phyloP scores from a whole-genome alignment of 225 moss, liverwort and hornwort genomes.

The Rhytidiadelphus loreus region DNA sequence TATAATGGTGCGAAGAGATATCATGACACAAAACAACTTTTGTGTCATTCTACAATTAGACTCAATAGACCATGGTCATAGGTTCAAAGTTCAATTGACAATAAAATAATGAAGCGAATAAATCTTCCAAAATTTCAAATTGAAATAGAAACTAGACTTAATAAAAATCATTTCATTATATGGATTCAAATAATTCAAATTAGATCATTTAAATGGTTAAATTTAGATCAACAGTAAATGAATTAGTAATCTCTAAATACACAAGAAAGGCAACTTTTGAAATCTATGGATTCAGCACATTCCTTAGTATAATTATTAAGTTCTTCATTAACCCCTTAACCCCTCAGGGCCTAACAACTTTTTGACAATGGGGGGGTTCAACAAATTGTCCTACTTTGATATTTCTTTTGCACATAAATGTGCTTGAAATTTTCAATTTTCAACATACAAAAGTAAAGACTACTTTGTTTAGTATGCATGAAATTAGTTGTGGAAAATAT shows the following conservation, averaged over 20 bases:
- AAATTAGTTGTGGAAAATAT: too few relatives aligned
- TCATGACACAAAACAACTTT: neutral
- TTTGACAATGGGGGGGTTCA: too few relatives aligned
- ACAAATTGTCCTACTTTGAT: too few relatives aligned
- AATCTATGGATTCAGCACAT: neutral
- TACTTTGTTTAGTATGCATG: too few relatives aligned
- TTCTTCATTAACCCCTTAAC: neutral
- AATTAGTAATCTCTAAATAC: neutral
- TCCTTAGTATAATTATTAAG: neutral
- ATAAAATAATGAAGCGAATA: neutral
- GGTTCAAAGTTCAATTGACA: neutral
- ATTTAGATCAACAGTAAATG: neutral
- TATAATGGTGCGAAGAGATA: neutral
- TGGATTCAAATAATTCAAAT: rapidly evolving
- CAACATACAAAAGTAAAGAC: too few relatives aligned
- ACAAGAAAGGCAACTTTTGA: neutral
- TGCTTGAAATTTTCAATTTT: too few relatives aligned
- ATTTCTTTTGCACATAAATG: too few relatives aligned
- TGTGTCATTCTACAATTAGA: neutral
- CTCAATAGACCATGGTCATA: rapidly evolving
- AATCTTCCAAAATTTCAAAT: neutral
- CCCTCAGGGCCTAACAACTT: too few relatives aligned
- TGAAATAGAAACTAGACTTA: neutral
- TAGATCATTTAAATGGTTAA: neutral
- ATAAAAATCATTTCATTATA: neutral